These are phyloP conservation scores for Fonsecaea pedrosoi DNA, from an alignment of 2,329 filamentous ascomycete species.

Conservation along the genomic window DNA sequence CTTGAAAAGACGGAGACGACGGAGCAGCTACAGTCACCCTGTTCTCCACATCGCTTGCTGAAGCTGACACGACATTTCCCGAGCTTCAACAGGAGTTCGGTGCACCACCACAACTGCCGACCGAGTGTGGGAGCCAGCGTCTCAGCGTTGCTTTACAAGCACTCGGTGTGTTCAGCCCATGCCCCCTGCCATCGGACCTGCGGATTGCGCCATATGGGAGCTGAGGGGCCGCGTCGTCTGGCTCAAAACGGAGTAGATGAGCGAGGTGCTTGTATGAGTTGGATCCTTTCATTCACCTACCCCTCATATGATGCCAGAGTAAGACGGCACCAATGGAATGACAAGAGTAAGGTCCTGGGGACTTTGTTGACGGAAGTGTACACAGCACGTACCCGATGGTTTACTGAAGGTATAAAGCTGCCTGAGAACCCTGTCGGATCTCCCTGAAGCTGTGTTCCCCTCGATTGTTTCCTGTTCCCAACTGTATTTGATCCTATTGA, in stretches of 20 bases:
- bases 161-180: not conserved
- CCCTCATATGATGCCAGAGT: constrained; percentile 17
- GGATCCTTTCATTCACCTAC: constrained; percentile 3
- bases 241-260: constrained; percentile 19
- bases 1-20: not conserved
- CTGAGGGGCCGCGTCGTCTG: constrained; percentile 2
- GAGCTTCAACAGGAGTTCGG: not conserved
- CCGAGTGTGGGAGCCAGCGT: not conserved
- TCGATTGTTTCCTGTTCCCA: not conserved
- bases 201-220: constrained; percentile 12
- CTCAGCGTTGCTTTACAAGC: not conserved
- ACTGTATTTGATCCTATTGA: not conserved
- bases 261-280: constrained; percentile 1
- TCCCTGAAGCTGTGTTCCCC: not conserved
- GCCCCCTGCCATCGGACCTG: constrained; percentile 8
- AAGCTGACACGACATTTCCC: constrained; percentile 20
- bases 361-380: constrained; percentile 10
- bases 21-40: not conserved
- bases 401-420: constrained; percentile 13
- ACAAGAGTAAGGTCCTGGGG: not conserved
- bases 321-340: not conserved
- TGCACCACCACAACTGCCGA: constrained; percentile 15
- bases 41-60: constrained; percentile 13
- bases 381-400: constrained; percentile 1
- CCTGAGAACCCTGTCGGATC: not conserved